These are phyloP conservation scores for Colletotrichum simmondsii DNA, from an alignment of 2,329 filamentous ascomycete species.

Conservation along the genomic window DNA sequence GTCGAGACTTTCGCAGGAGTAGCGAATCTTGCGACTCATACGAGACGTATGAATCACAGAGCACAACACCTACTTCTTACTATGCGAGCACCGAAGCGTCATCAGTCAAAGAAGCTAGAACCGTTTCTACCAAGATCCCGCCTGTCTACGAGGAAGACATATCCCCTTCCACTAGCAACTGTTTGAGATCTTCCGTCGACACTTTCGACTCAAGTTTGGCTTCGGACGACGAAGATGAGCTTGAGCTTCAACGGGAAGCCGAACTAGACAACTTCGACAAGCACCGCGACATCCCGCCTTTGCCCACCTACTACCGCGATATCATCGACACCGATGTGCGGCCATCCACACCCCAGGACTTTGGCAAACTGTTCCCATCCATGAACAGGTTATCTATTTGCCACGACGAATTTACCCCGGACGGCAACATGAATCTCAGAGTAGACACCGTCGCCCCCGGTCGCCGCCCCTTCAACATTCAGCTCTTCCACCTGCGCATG, in stretches of 20 bases:
- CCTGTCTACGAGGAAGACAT: slow-evolving; percentile 45
- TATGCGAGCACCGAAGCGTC: slow-evolving; percentile 51
- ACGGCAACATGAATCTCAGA: slow-evolving; percentile 97
- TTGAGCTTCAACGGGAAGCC: slow-evolving; percentile 46
- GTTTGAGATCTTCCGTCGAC: slow-evolving; percentile 72
- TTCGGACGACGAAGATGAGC: slow-evolving; percentile 66
- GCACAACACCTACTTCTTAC: slow-evolving; percentile 59
- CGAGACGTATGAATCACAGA: slow-evolving; percentile 58
- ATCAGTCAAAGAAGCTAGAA: slow-evolving; percentile 45
- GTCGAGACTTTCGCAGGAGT: slow-evolving; percentile 53
- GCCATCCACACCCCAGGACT: slow-evolving; percentile 83
- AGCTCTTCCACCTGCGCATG: slow-evolving; percentile 95
- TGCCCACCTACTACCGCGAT: slow-evolving; percentile 71
- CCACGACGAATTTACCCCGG: slow-evolving; percentile 88
- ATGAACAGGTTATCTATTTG: slow-evolving; percentile 82
- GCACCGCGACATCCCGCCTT: slow-evolving; percentile 55
- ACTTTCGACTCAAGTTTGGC: slow-evolving; percentile 82
- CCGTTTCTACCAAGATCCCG: slow-evolving; percentile 33
- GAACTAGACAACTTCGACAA: slow-evolving; percentile 45
- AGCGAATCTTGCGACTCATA: slow-evolving; percentile 52
- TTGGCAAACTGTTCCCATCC: slow-evolving; percentile 88
- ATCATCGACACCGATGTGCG: slow-evolving; percentile 73
- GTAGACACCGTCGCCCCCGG: slow-evolving; percentile 81
- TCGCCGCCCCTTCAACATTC: slow-evolving; percentile 73
- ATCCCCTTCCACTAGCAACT: slow-evolving; percentile 53